Percentiles rank a stretch among this genome's conserved stretches.
These are phyloP conservation scores for Stachybotrys chartarum DNA, from an alignment of 2,329 filamentous ascomycete genomes.

Conservation along the genomic window DNA sequence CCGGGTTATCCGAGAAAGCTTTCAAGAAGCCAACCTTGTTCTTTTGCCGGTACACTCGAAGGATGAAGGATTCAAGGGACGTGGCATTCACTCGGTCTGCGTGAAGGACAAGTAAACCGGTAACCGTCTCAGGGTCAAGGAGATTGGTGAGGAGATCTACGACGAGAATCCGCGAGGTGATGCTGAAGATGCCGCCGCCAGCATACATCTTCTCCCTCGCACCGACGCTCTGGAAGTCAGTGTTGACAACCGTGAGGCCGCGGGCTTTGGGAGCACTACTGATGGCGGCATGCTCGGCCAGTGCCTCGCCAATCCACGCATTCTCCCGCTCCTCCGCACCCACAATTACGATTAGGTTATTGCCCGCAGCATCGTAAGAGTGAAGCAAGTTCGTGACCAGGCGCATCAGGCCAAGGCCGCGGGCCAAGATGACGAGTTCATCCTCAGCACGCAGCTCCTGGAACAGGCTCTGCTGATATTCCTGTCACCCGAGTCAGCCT, in stretches of 20 bases:
- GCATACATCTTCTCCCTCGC: conserved; percentile 88
- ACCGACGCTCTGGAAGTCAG: conserved; percentile 81
- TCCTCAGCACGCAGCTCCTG: conserved; percentile 84
- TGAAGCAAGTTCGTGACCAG: conserved; percentile 94
- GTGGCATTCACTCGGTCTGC: conserved; percentile 82
- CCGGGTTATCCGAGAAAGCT: conserved; percentile 89
- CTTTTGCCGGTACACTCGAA: conserved; percentile 87
- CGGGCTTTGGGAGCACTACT: conserved; percentile 76
- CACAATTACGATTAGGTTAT: conserved; percentile 83
- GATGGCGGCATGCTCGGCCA: conserved; percentile 91
- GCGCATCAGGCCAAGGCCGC: conserved; percentile 84
- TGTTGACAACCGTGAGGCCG: conserved; percentile 87
- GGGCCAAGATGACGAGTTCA: conserved; percentile 86
- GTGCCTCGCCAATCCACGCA: conserved; percentile 90
- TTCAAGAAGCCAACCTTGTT: conserved; percentile 94
- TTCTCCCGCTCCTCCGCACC: conserved; percentile 91
- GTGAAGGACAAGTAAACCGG: conserved; percentile 80
- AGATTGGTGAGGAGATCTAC: conserved; percentile 86
- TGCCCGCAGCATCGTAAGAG: conserved; percentile 91
- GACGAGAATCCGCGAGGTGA: conserved; percentile 91
- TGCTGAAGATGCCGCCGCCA: conserved; percentile 84
- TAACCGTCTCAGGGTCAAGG: conserved; percentile 75
- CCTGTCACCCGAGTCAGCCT: conserved; percentile 32
- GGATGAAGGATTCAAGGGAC: conserved; percentile 88
- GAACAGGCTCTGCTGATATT: conserved; percentile 95